Evolutionary conservation across 2,329 filamentous ascomycete genomes (phyloP).

Genomic region (Hansfordia pulvinata): DNA sequence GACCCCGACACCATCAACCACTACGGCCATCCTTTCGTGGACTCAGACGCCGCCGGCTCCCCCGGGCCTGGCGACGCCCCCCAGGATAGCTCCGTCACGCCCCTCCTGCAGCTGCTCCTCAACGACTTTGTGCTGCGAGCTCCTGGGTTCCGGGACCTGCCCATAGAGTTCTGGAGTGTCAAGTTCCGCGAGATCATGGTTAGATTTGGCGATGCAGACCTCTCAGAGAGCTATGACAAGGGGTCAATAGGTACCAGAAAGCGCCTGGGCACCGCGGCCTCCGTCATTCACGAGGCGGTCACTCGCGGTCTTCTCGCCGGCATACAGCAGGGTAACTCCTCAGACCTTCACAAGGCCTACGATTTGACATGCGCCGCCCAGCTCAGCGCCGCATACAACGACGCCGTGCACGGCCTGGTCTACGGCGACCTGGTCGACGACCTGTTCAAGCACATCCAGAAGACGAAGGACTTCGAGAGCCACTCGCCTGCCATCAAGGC

Average conservation of each 20-base stretch:
- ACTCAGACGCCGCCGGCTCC: constrained; percentile 8
- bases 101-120: constrained; percentile 56
- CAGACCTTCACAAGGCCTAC: constrained; percentile 27
- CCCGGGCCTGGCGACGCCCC: constrained; percentile 11
- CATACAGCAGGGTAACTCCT: constrained; percentile 19
- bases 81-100: constrained; percentile 33
- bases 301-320: constrained; percentile 54
- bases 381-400: constrained; percentile 50
- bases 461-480: constrained; percentile 48
- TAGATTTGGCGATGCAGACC: constrained; percentile 50
- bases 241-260: constrained; percentile 61
- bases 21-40: constrained; percentile 58
- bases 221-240: constrained; percentile 76
- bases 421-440: constrained; percentile 56
- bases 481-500: constrained; percentile 49
- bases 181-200: constrained; percentile 45
- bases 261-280: constrained; percentile 58
- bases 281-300: constrained; percentile 55
- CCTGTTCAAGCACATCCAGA: constrained; percentile 45
- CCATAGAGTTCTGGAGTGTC: constrained; percentile 50
- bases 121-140: constrained; percentile 50
- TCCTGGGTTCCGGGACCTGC: constrained; percentile 51
- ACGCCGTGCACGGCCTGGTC: constrained; percentile 50
- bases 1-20: constrained; percentile 44
- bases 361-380: constrained; percentile 45